Evolutionary conservation across 2,329 filamentous ascomycete genomes (phyloP), one percentile per base, ranked within the genome.

Genomic region (Dactylellina sp.): DNA sequence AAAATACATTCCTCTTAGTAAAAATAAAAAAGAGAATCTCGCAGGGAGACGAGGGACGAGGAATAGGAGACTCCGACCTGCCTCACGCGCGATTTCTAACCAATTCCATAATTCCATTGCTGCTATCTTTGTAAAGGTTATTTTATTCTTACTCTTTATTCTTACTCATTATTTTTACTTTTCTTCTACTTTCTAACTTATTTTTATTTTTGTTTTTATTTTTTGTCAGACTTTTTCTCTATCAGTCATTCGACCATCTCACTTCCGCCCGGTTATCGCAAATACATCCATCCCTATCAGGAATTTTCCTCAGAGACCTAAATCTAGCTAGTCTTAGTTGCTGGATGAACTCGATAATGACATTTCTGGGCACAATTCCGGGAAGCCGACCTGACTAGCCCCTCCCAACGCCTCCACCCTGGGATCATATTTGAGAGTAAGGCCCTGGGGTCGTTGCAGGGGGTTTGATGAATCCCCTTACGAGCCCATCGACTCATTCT

Each of bases 361-460:
- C 68, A 63, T 53, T 59, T 72, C 56, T 53, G 60, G 59, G 68
- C 60, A 52, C 60, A 72, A 60, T 72, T 72, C 68, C 68, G 68
- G 68, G 68, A 72, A 65, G 52, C 68, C 61, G 60, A 60, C 52
- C 60, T 61, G 64, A 70, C 55, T n/a, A n/a, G n/a, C n/a, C n/a
- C n/a, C 52, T 40, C 42, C 50, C 50, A 46, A 64, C 44, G 57
- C 44, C 59, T 25, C n/a, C 32, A 6, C 32, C 52, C 60, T 61
- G 60, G 68, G 57, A 53, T 14, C 24, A 22, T 47, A 63, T 63
- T 71, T 72, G 60, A 64, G 59, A 60, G 60, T 18, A 47, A 37
- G 22, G 28, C 37, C 63, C 53, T 25, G 60, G 56, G 57, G n/a
- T 49, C 14, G 55, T 16, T 37, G 32, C 35, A 59, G 65, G 68